A percentile compares a stretch with the other conserved stretches of the same genome.
Conservation (phyloP, 768 basidiomycete species). For the Xerocomus brunneocitrinus region DNA sequence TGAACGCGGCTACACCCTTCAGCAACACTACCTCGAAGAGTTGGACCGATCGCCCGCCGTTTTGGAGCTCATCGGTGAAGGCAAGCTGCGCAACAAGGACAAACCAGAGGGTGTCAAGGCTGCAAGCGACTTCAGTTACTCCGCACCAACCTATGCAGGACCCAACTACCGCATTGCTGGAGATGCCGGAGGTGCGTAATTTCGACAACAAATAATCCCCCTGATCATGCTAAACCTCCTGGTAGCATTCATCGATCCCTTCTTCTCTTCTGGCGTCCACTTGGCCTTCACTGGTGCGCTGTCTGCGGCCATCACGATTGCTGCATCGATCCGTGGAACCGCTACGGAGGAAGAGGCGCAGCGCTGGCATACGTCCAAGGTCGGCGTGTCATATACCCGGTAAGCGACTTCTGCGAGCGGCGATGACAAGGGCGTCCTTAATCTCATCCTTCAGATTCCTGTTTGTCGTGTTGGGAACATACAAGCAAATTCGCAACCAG, state of each 20-base stretch:
- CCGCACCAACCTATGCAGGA: not conserved
- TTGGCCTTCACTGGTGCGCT: not conserved
- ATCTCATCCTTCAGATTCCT: not conserved
- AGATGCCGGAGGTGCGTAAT: not conserved
- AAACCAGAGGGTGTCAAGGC: not conserved
- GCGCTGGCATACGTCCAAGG: conserved; percentile 11
- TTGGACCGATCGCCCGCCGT: not conserved
- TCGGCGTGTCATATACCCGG: conserved; percentile 8
- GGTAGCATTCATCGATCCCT: not conserved
- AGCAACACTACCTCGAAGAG: not conserved
- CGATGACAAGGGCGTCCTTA: not conserved
- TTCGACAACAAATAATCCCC: no score
- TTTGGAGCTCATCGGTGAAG: not conserved
- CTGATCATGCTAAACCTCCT: not conserved
- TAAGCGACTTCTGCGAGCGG: not conserved
- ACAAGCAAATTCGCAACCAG: conserved; percentile 15
- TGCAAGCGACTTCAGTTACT: conserved; percentile 1
- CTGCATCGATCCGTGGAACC: not conserved
- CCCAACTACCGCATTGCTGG: conserved; percentile 1
- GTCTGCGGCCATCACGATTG: not conserved
- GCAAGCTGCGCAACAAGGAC: not conserved
- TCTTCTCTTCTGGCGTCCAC: conserved; percentile 1
- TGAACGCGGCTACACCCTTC: not conserved
- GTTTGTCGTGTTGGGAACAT: conserved; percentile 8
- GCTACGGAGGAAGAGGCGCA: conserved; percentile 1